A percentile compares a stretch with the other conserved stretches of the same genome.
Evolutionary conservation across 805 yeast species (phyloP).

Genomic region (Metschnikowia picachoensis): DNA sequence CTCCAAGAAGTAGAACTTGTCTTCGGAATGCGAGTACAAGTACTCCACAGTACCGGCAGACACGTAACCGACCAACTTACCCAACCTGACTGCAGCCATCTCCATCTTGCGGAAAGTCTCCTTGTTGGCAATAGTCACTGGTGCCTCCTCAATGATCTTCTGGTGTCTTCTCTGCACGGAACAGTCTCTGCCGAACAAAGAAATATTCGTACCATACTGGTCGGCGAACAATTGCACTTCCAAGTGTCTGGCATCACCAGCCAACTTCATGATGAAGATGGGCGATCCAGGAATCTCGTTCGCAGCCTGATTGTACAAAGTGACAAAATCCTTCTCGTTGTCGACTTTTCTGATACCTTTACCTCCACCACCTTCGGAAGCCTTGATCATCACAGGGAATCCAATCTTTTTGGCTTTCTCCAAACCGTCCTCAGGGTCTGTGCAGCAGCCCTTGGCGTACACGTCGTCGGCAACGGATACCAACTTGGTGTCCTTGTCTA

Average conservation of each 20-base stretch:
- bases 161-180: slow-evolving; percentile 99
- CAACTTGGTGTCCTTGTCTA: slow-evolving; percentile 66
- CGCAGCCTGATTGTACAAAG: slow-evolving; percentile 88
- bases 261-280: slow-evolving; percentile 94
- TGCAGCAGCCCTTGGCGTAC: slow-evolving; percentile 85
- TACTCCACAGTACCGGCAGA: slow-evolving; percentile 99
- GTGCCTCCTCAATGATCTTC: slow-evolving; percentile 98
- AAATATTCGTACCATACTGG: slow-evolving; percentile 96
- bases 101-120: slow-evolving; percentile 91
- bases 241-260: slow-evolving; percentile 96
- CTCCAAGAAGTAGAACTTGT: slow-evolving; percentile 93
- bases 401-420: slow-evolving; percentile 83
- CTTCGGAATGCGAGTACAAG: slow-evolving; percentile 88
- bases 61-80: slow-evolving; percentile 95
- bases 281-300: slow-evolving; percentile 99
- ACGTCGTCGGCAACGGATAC: slow-evolving; percentile 86
- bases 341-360: slow-evolving; percentile 98
- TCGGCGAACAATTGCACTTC: slow-evolving; percentile 98
- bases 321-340: slow-evolving; percentile 67
- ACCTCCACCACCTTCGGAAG: slow-evolving; percentile 99
- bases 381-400: slow-evolving; percentile 98
- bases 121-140: slow-evolving; percentile 88
- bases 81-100: slow-evolving; percentile 94
- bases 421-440: slow-evolving; percentile 84
- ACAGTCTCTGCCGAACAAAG: slow-evolving; percentile 97